Conservation (phyloP, 768 basidiomycete genomes). For the Collybiopsis luxurians region DNA sequence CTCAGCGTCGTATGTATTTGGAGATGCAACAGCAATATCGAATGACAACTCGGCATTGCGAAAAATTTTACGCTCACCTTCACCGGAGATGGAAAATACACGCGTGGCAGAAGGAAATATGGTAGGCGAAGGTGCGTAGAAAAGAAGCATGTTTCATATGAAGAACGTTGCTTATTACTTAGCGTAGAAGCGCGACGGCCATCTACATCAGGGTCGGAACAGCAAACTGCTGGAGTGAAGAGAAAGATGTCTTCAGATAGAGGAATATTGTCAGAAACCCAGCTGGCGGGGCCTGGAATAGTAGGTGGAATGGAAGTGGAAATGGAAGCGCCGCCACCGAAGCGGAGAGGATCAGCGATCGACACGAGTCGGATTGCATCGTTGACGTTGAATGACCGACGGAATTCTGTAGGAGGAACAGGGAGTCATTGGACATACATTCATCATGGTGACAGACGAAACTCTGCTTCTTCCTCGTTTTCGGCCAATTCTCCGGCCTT, state of each 20-base stretch:
- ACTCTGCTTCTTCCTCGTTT: slow-evolving; percentile 69
- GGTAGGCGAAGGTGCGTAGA: slow-evolving; percentile 5
- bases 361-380: slow-evolving; percentile 77
- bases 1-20: slow-evolving; percentile 67
- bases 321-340: slow-evolving; percentile 66
- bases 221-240: slow-evolving; percentile 51
- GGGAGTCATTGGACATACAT: slow-evolving; percentile 45
- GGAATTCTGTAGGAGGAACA: slow-evolving; percentile 73
- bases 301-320: slow-evolving; percentile 59
- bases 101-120: slow-evolving; percentile 1
- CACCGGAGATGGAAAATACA: slow-evolving; percentile 31
- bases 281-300: slow-evolving; percentile 66
- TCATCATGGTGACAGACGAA: slow-evolving; percentile 56
- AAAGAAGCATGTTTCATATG: not conserved
- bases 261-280: slow-evolving; percentile 58
- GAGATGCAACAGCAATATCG: slow-evolving; percentile 51
- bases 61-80: slow-evolving; percentile 59
- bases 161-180: slow-evolving; percentile 43
- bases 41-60: slow-evolving; percentile 43
- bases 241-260: slow-evolving; percentile 82
- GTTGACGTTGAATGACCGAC: slow-evolving; percentile 73
- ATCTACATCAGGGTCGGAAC: slow-evolving; percentile 1
- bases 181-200: slow-evolving; percentile 48
- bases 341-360: slow-evolving; percentile 81
- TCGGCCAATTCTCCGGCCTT: slow-evolving; percentile 56